A percentile compares a stretch with the other conserved stretches of the same genome.
Evolutionary conservation across 768 basidiomycete species (phyloP).

Genomic region (Neoboletus subvelutipes): DNA sequence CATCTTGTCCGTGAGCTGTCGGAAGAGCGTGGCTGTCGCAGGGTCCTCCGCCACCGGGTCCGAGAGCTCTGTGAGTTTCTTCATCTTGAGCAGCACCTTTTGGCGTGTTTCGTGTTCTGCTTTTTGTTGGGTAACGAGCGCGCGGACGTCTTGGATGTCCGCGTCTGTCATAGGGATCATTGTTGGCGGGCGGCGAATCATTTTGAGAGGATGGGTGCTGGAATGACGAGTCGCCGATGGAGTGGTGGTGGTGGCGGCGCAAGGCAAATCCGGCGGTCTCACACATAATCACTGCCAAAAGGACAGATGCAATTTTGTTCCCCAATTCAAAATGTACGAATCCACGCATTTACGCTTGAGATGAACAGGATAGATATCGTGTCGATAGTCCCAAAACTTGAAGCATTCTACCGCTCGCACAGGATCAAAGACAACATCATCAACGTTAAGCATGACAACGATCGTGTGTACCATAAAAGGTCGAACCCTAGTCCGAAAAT

Average conservation of each 20-base stretch:
- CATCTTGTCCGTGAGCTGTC: slow-evolving; percentile 20
- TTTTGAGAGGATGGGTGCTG: slow-evolving; percentile 19
- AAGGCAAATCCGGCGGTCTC: too few relatives aligned
- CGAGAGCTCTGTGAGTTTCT: slow-evolving; percentile 40
- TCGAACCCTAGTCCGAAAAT: not conserved
- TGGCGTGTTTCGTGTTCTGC: slow-evolving; percentile 41
- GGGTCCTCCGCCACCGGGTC: slow-evolving; percentile 13
- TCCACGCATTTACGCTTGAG: too few relatives aligned
- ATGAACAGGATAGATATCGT: too few relatives aligned
- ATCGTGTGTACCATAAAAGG: not conserved
- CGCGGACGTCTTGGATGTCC: slow-evolving; percentile 78
- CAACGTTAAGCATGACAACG: too few relatives aligned
- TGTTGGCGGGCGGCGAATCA: slow-evolving; percentile 80
- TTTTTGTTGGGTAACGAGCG: slow-evolving; percentile 52
- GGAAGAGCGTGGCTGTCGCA: slow-evolving; percentile 10
- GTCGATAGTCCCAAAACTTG: not conserved
- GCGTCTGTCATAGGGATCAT: slow-evolving; percentile 72
- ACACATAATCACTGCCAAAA: too few relatives aligned
- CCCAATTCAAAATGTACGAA: too few relatives aligned
- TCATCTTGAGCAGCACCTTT: slow-evolving; percentile 44
- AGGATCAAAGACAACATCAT: not conserved
- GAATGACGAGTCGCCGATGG: too few relatives aligned
- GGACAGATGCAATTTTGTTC: too few relatives aligned
- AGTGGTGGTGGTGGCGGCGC: not conserved
- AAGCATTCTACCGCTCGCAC: not conserved